Evolutionary conservation across 768 basidiomycete species (phyloP), one percentile per base, ranked within the genome.

Genomic region (Russula earlei): DNA sequence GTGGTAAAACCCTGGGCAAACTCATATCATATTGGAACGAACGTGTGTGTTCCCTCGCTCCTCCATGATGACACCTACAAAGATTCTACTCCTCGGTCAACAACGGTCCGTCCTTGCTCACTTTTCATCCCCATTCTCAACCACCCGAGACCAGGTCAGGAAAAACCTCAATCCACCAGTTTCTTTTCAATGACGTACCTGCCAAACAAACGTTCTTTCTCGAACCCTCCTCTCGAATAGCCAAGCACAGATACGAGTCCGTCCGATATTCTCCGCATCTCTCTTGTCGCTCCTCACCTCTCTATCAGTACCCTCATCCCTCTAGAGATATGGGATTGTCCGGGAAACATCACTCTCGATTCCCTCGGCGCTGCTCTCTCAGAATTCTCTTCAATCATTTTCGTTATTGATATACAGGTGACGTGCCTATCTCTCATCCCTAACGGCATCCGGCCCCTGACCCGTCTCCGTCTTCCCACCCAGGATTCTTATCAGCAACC

Each of bases 301-400:
- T 14, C 31, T 3, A 15, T 24, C 38, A 96, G 94, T 70, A 87
- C 92, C 40, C 83, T 95, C 60, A 84, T 96, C 59, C 91, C 92
- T 1, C 79, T 97, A 36, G 90, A 96, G 67, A 82, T 97, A 67
- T 96, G 91, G 91, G 93, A 96, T 66, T 91, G 91, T 63, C 95
- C 94, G 0, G 89, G 88, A 24, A 91, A 85, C 57, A 80, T 84
- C 53, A 83, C 90, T 4, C 79, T 86, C 12, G 86, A 91, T 22
- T 79, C 83, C n/a, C 77, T 95, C 11, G 84, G 81, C 20, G 76
- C 80, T 8, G 80, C 87, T 8, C 77, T 96, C 36, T 80, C 83
- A 42, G 79, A 87, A 29, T 91, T 96, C 64, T 78, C 89, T 2
- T 84, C 86, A 2, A 78, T 97, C 64, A 82, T 97, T 52, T 98